A percentile compares a stretch with the other conserved stretches of the same genome.
These are phyloP conservation scores for Arthrobotrys entomopaga DNA, from an alignment of 2,329 filamentous ascomycete species.

Conservation along the genomic window DNA sequence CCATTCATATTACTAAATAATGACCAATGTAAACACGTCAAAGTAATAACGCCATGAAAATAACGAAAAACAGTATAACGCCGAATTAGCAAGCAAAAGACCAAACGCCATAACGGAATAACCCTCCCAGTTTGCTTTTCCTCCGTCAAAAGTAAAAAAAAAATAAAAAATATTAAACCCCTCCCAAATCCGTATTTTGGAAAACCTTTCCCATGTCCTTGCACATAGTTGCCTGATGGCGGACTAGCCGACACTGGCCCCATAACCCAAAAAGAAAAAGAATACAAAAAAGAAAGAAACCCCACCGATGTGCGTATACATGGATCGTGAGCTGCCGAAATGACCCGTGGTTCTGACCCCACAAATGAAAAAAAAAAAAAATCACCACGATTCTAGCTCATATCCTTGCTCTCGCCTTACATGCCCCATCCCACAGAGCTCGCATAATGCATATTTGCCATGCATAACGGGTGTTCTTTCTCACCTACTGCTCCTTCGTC, in stretches of 20 bases:
- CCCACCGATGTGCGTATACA: neutral
- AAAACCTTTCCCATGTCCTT: conserved; percentile 15
- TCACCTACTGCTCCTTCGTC: conserved; percentile 19
- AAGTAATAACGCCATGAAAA: neutral
- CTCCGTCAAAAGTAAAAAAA: neutral
- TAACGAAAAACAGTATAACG: neutral
- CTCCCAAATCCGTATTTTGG: neutral
- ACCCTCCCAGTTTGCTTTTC: neutral
- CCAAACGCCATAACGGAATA: neutral
- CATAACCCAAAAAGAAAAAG: neutral
- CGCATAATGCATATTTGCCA: neutral
- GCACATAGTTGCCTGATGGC: conserved; percentile 21
- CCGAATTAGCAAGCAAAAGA: conserved; percentile 10
- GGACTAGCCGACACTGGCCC: conserved; percentile 30
- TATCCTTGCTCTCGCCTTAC: neutral
- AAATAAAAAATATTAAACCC: conserved; percentile 2
- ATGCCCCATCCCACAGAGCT: conserved; percentile 3
- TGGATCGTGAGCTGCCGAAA: no score
- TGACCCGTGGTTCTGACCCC: neutral
- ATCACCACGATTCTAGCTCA: conserved; percentile 9
- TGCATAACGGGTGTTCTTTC: neutral
- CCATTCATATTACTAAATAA: conserved; percentile 5
- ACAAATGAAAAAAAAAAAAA: neutral
- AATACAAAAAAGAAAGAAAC: neutral
- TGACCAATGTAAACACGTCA: conserved; percentile 18